Conservation (phyloP, 129 eudicot species). For the Pseudognaphalium luteoalbum region DNA sequence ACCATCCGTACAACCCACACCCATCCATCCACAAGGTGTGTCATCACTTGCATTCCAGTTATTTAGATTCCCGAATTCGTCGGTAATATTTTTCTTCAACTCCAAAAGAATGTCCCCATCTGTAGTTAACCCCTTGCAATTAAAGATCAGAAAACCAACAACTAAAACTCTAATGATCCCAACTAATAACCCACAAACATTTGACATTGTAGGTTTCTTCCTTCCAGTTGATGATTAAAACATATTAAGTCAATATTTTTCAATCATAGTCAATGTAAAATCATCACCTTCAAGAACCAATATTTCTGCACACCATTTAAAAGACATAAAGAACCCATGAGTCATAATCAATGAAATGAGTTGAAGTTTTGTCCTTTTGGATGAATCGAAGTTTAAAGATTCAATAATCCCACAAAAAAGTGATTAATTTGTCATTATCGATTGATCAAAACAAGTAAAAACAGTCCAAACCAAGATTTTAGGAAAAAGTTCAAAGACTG, state of each 20-base stretch:
- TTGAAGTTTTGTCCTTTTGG: constrained; percentile 30
- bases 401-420: constrained; percentile 26
- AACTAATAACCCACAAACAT: constrained; percentile 24
- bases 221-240: background rate
- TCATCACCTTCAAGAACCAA: constrained; percentile 21
- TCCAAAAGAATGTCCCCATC: constrained; percentile 72
- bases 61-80: constrained; percentile 39
- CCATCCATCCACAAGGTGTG: constrained; percentile 86
- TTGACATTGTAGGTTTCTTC: constrained; percentile 40
- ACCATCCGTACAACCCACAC: constrained; percentile 70
- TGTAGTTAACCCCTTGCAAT: constrained; percentile 62
- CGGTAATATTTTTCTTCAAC: constrained; percentile 58
- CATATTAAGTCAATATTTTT: constrained; percentile 5
- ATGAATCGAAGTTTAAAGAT: constrained; percentile 21
- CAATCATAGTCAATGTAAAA: constrained; percentile 8
- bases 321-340: constrained; percentile 19
- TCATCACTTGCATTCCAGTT: constrained; percentile 66
- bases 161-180: constrained; percentile 38
- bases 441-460: constrained; percentile 30
- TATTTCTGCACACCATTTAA: constrained; percentile 20
- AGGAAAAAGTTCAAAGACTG: background rate
- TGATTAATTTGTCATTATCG: constrained; percentile 33
- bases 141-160: constrained; percentile 31
- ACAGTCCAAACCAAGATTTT: constrained; percentile 32
- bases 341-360: constrained; percentile 11